Base-by-base conservation (phyloP, 805 yeast genomes). In the Ogataea pini region DNA sequence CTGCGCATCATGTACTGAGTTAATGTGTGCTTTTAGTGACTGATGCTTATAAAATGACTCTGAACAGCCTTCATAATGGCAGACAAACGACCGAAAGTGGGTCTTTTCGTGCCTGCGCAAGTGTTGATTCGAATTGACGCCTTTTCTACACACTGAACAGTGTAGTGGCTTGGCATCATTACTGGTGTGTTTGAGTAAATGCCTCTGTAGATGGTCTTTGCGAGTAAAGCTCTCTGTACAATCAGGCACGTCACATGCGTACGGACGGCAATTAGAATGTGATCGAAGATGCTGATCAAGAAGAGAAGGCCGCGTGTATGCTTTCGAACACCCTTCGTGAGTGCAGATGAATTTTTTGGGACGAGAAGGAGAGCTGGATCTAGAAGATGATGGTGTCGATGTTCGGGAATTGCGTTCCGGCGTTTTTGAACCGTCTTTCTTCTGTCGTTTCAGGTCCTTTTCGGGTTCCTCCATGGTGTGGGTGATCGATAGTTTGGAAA, bases 251-350 rank as follows among this genome's bases (percentile, higher is more conserved):
- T 72, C 68, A 65, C 97, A 87, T 31, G 64, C 65, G 60, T 78
- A 90, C 0, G 96, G 96, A 50, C 95, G 76, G 54, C 86, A 92
- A 53, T 81, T 79, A 4, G 89, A 80, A 65, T 90, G 97, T 1
- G 90, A 74, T 55, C 90, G 75, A 63, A 75, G 69, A 66, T 90
- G 99, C 59, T 89, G 96, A 29, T 84, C 87, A 43, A 94, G 71
- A 9, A 89, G 72, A 1, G 95, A 83, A 0, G 97, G 97, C 42
- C 92, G 75, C 5, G 86, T 71, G 59, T 89, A 92, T 1, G 86
- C 77, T 64, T 89, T 92, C 25, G 69, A 77, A 60, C 98, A 94
- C 2, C 78, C 84, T 5, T 72, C 77, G 50, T 72, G 77, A 16
- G 75, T 77, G 64, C 98, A 92, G 10, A 64, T 59, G 61, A 85